Percentiles rank a stretch among this genome's conserved stretches.
Evolutionary conservation across 2,329 filamentous ascomycete species (phyloP).

Genomic region (Hypoxylon sp.): DNA sequence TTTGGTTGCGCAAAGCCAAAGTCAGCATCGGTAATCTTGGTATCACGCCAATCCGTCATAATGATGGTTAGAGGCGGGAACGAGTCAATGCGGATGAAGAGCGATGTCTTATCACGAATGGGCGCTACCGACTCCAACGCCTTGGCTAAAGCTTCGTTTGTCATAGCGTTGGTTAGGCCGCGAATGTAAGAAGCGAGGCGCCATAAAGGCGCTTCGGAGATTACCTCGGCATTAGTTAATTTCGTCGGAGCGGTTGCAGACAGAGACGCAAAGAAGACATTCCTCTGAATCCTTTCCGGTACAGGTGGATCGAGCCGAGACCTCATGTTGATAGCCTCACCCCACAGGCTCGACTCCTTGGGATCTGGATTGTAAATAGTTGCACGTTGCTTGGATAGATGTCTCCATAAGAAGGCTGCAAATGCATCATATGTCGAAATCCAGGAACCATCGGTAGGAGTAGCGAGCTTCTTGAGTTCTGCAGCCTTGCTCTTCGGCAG

Average conservation of each 20-base stretch:
- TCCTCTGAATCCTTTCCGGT: slow-evolving; percentile 55
- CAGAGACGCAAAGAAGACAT: slow-evolving; percentile 32
- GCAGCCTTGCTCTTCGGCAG: slow-evolving; percentile 61
- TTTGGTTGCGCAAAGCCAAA: slow-evolving; percentile 44
- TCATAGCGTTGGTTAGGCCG: slow-evolving; percentile 56
- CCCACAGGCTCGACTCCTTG: slow-evolving; percentile 54
- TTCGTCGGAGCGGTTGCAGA: slow-evolving; percentile 47
- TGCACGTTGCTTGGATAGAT: slow-evolving; percentile 56
- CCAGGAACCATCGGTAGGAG: slow-evolving; percentile 55
- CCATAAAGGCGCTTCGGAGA: slow-evolving; percentile 56
- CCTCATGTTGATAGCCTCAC: slow-evolving; percentile 59
- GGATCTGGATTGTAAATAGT: slow-evolving; percentile 52
- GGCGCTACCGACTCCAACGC: slow-evolving; percentile 54
- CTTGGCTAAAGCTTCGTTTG: slow-evolving; percentile 52
- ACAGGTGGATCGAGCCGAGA: slow-evolving; percentile 55
- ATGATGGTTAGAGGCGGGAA: slow-evolving; percentile 51
- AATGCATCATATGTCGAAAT: slow-evolving; percentile 65
- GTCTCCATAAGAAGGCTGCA: slow-evolving; percentile 61
- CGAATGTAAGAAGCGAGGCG: slow-evolving; percentile 58
- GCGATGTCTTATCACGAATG: slow-evolving; percentile 56
- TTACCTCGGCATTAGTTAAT: slow-evolving; percentile 55
- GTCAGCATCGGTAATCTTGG: slow-evolving; percentile 36
- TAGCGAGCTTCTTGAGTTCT: slow-evolving; percentile 58
- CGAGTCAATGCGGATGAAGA: slow-evolving; percentile 56
- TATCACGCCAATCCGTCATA: slow-evolving; percentile 43